These are phyloP conservation scores for Picea sitchensis DNA, from an alignment of 75 land plant genomes.

Conservation along the genomic window DNA sequence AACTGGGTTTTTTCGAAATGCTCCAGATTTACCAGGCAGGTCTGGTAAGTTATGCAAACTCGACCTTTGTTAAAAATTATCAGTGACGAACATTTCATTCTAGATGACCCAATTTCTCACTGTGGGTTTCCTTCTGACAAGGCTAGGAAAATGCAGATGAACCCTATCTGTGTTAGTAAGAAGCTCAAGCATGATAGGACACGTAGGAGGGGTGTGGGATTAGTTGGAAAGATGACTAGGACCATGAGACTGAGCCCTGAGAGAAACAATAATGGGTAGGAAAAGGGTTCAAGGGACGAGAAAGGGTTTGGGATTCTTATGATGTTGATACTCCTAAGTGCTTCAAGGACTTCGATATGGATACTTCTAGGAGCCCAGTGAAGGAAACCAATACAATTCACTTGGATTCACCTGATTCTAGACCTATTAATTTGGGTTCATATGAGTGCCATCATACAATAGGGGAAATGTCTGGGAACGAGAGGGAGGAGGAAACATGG, in stretches of 20 bases:
- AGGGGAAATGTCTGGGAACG: neutral
- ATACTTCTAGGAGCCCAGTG: constrained; percentile 14
- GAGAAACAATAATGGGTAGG: constrained; percentile 2
- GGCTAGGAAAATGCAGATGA: neutral
- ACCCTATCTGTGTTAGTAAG: constrained; percentile 9
- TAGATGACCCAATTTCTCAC: neutral
- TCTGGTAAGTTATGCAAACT: neutral
- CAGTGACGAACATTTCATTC: neutral
- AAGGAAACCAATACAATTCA: constrained; percentile 10
- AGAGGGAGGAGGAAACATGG: neutral
- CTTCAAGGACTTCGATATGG: constrained; percentile 13
- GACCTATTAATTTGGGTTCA: constrained; percentile 1
- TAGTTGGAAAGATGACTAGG: neutral
- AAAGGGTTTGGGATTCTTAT: constrained; percentile 9
- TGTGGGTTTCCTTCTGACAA: constrained; percentile 1
- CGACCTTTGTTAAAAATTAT: constrained; percentile 1
- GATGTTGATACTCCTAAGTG: constrained; percentile 5
- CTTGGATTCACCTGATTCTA: constrained; percentile 2
- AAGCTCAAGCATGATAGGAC: constrained; percentile 11
- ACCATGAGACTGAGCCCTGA: neutral
- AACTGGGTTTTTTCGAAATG: neutral
- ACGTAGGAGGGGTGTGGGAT: constrained; percentile 2
- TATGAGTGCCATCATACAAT: neutral
- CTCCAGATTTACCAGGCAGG: neutral
- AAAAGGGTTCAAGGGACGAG: constrained; percentile 8